phyloP scores from a whole-genome alignment of 2,329 filamentous ascomycete genomes.

The Macrophomina phaseolina region DNA sequence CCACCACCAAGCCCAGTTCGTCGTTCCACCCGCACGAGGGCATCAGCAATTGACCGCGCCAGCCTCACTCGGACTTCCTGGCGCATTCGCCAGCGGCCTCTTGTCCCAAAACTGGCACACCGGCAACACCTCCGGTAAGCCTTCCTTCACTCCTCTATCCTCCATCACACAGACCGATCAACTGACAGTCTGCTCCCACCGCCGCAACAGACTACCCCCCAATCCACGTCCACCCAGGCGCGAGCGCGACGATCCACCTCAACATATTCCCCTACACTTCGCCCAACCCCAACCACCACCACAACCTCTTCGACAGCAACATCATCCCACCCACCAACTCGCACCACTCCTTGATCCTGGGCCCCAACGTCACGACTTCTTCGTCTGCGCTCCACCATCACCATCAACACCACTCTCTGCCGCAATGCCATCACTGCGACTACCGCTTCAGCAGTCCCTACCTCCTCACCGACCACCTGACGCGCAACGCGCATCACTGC shows the following conservation, averaged over 20 bases:
- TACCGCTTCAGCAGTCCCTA: background rate
- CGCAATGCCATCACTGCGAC: conserved; percentile 12
- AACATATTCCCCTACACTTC: background rate
- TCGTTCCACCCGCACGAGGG: background rate
- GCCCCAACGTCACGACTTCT: background rate
- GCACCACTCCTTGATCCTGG: background rate
- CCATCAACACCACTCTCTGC: background rate
- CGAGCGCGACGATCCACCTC: conserved; percentile 11
- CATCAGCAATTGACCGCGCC: background rate
- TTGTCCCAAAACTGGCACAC: background rate
- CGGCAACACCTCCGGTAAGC: background rate
- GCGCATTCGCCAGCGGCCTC: background rate
- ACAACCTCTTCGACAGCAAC: background rate
- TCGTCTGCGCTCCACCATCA: background rate
- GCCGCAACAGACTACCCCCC: background rate
- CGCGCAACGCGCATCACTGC: conserved; percentile 8
- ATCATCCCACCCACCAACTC: background rate
- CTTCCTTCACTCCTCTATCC: background rate
- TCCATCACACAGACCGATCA: background rate
- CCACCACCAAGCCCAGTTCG: background rate
- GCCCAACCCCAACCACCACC: background rate
- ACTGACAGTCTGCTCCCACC: background rate
- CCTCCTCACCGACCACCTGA: background rate
- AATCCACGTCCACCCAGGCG: conserved; percentile 18
- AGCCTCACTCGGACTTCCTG: background rate